Conservation (phyloP, 202 grass and related monocot genomes). For the Zoysia matrella region DNA sequence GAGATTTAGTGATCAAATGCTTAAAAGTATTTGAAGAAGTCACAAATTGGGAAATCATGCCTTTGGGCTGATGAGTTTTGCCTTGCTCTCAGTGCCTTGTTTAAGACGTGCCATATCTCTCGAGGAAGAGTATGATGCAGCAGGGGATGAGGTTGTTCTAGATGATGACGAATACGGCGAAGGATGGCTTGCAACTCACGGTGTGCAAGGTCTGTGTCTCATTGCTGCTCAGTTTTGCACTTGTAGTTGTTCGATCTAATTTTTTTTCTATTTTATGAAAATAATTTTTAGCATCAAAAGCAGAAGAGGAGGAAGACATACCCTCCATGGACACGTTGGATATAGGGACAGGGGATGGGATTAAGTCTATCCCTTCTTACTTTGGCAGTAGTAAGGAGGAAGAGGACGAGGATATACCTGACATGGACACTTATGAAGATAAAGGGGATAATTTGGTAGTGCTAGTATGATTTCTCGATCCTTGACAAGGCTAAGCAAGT, state of each 20-base stretch:
- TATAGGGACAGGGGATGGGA: slow-evolving; percentile 69
- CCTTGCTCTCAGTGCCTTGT: slow-evolving; percentile 71
- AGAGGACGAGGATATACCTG: slow-evolving; percentile 87
- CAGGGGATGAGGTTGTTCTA: slow-evolving; percentile 76
- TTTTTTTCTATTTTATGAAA: background rate
- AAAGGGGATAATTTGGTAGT: slow-evolving; percentile 68
- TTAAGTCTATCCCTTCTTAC: slow-evolving; percentile 77
- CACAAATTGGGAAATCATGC: background rate
- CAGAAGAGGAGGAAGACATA: slow-evolving; percentile 79
- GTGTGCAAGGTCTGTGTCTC: slow-evolving; percentile 63
- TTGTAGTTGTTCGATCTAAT: slow-evolving; percentile 14
- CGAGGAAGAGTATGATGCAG: slow-evolving; percentile 91
- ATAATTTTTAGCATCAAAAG: slow-evolving; percentile 61
- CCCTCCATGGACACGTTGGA: slow-evolving; percentile 85
- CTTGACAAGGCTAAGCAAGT: slow-evolving; percentile 13
- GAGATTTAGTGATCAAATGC: background rate
- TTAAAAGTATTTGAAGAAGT: background rate
- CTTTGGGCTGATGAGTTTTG: slow-evolving; percentile 9
- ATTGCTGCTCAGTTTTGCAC: background rate
- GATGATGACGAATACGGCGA: slow-evolving; percentile 69
- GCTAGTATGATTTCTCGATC: slow-evolving; percentile 26
- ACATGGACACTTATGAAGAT: slow-evolving; percentile 82
- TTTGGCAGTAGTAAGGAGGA: slow-evolving; percentile 71
- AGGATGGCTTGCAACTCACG: slow-evolving; percentile 93
- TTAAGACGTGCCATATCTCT: slow-evolving; percentile 72